These are phyloP conservation scores for Heritiera fomes DNA, from an alignment of 345 rosid species.

Conservation along the genomic window DNA sequence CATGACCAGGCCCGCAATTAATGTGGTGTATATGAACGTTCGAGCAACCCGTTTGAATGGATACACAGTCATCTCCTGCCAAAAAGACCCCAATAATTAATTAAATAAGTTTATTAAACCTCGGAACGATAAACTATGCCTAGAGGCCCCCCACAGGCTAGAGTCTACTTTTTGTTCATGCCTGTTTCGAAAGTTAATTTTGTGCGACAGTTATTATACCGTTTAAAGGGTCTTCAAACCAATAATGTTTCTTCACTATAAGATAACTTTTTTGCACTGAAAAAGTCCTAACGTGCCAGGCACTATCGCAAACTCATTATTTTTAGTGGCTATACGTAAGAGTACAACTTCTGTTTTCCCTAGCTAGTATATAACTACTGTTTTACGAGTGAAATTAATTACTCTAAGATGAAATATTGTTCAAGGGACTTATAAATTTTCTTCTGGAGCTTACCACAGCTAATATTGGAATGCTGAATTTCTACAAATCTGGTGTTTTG, in stretches of 20 bases:
- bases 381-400: background rate
- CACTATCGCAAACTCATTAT: slow-evolving; percentile 31
- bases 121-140: background rate
- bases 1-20: slow-evolving; percentile 94
- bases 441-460: slow-evolving; percentile 51
- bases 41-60: slow-evolving; percentile 87
- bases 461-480: slow-evolving; percentile 69
- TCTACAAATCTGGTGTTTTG: slow-evolving; percentile 78
- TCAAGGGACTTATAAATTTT: background rate
- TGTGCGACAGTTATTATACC: slow-evolving; percentile 47
- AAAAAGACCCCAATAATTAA: background rate
- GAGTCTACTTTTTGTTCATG: slow-evolving; percentile 35
- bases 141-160: background rate
- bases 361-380: background rate
- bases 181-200: slow-evolving; percentile 46
- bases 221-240: slow-evolving; percentile 26
- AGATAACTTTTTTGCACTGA: slow-evolving; percentile 25
- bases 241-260: slow-evolving; percentile 17
- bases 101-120: background rate
- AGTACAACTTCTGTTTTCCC: background rate
- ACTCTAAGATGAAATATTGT: background rate
- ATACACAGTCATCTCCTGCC: slow-evolving; percentile 90
- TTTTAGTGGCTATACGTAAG: background rate
- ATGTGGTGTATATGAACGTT: slow-evolving; percentile 72
- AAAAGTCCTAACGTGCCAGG: slow-evolving; percentile 44